Conservation (phyloP, 768 basidiomycete genomes). For the Tubosaeta sp. region DNA sequence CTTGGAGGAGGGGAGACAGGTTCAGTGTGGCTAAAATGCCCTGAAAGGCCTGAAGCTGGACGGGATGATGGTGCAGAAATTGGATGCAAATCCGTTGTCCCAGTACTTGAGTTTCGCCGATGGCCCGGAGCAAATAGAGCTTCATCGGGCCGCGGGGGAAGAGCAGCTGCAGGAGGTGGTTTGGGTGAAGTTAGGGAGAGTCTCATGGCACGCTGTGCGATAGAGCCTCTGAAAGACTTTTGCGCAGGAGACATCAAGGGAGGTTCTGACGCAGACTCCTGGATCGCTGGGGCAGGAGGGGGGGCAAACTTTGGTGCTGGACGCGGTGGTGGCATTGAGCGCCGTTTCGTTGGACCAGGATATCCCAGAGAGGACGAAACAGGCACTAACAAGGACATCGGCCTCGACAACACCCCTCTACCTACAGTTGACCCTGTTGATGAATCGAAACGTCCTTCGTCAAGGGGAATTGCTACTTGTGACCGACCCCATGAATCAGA, state of each 20-base stretch:
- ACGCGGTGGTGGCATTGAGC: constrained; percentile 69
- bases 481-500: constrained; percentile 33
- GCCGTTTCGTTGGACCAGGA: constrained; percentile 40
- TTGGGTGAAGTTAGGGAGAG: constrained; percentile 61
- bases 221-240: constrained; percentile 50
- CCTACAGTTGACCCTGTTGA: constrained; percentile 8
- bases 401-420: constrained; percentile 9
- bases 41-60: constrained; percentile 34
- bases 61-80: constrained; percentile 47
- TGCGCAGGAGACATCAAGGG: constrained; percentile 8
- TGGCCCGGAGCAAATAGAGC: constrained; percentile 22
- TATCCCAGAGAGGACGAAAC: constrained; percentile 11
- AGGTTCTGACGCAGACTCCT: constrained; percentile 7
- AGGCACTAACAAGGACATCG: constrained; percentile 21
- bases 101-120: constrained; percentile 33
- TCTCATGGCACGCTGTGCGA: constrained; percentile 53
- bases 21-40: constrained; percentile 22
- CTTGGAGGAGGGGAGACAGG: constrained; percentile 18
- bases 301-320: constrained; percentile 69
- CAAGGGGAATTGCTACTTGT: constrained; percentile 8
- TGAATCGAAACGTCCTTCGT: constrained; percentile 7
- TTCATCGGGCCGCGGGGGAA: constrained; percentile 71
- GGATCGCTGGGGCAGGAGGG: constrained; percentile 55
- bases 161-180: constrained; percentile 53
- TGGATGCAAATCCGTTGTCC: constrained; percentile 31